Conservation (phyloP, 2,329 filamentous ascomycete genomes). For the Paecilomyces variotii region DNA sequence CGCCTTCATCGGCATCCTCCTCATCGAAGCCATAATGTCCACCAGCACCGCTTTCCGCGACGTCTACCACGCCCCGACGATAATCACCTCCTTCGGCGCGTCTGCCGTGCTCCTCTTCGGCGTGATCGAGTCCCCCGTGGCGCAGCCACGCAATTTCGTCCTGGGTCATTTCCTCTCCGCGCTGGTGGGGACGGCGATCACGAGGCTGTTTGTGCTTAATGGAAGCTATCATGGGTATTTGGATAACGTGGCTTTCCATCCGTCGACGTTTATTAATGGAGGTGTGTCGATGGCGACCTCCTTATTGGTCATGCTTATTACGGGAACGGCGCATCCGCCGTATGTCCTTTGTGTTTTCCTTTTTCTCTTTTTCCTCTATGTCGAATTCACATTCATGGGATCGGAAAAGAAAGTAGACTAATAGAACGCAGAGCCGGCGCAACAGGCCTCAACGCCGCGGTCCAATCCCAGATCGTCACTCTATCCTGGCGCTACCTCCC, state of each 20-base stretch:
- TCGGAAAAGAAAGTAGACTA: not conserved
- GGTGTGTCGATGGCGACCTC: constrained; percentile 20
- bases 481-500: constrained; percentile 27
- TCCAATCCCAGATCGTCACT: constrained; percentile 16
- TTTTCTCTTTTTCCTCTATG: no score
- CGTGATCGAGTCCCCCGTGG: constrained; percentile 24
- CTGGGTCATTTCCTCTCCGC: constrained; percentile 27
- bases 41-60: constrained; percentile 10
- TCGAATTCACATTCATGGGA: no score
- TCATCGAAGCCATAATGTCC: constrained; percentile 10
- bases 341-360: constrained; percentile 1
- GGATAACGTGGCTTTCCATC: constrained; percentile 13
- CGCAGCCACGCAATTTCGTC: constrained; percentile 24
- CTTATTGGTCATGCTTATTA: constrained; percentile 27
- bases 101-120: constrained; percentile 25
- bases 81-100: constrained; percentile 16
- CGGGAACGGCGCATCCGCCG: constrained; percentile 24
- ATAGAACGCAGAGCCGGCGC: constrained; percentile 17
- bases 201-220: constrained; percentile 24
- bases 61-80: constrained; percentile 8
- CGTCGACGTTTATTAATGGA: constrained; percentile 16
- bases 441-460: constrained; percentile 24
- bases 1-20: constrained; percentile 8
- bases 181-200: constrained; percentile 21
- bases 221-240: constrained; percentile 18